Evolutionary conservation across 176 grass and related monocot species (phyloP).

Genomic region (Oryza rufipogon): DNA sequence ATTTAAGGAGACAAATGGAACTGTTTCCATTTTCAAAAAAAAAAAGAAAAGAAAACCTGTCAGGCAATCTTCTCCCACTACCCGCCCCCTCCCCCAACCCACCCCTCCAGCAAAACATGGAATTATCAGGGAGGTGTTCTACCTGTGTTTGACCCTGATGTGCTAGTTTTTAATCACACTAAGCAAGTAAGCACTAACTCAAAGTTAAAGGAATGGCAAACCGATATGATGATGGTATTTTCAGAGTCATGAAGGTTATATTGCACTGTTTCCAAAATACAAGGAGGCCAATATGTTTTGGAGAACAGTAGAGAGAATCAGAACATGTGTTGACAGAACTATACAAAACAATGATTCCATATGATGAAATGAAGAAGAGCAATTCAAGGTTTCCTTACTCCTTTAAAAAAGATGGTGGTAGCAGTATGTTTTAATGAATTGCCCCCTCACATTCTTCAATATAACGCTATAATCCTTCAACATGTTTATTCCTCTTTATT

Average conservation of each 20-base stretch:
- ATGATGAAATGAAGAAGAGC: slow-evolving; percentile 2
- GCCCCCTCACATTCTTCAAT: background rate
- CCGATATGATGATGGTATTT: background rate
- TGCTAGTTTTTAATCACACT: slow-evolving; percentile 5
- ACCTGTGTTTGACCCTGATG: background rate
- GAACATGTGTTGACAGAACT: background rate
- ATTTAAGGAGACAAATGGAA: too few relatives aligned
- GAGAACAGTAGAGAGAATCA: slow-evolving; percentile 13
- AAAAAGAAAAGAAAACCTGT: too few relatives aligned
- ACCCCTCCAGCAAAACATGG: too few relatives aligned
- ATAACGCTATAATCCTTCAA: background rate
- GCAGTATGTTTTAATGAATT: background rate
- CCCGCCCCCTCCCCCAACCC: too few relatives aligned
- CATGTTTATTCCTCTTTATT: background rate
- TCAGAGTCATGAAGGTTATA: slow-evolving; percentile 15
- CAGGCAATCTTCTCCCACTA: too few relatives aligned
- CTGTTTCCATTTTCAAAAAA: too few relatives aligned
- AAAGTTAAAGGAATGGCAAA: background rate
- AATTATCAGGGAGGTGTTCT: too few relatives aligned
- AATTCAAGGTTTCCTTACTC: slow-evolving; percentile 5
- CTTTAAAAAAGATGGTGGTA: too few relatives aligned
- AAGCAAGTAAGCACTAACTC: background rate
- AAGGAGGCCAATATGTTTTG: background rate
- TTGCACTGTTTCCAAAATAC: slow-evolving; percentile 9
- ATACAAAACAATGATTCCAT: slow-evolving; percentile 13